These are phyloP conservation scores for Esteya vermicola DNA, from an alignment of 2,329 filamentous ascomycete species.

Conservation along the genomic window DNA sequence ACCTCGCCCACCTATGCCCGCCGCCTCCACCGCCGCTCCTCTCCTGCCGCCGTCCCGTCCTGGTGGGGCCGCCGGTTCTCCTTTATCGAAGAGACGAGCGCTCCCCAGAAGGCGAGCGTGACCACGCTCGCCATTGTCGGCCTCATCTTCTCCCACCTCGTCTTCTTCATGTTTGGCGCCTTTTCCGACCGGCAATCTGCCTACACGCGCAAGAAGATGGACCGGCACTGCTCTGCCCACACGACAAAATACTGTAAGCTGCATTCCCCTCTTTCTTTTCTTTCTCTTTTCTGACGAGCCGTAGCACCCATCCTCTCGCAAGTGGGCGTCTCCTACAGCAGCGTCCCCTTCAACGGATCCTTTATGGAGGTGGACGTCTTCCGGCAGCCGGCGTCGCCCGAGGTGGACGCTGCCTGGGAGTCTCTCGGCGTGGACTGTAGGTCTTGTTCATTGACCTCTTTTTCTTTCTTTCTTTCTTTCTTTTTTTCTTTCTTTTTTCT, in stretches of 20 bases:
- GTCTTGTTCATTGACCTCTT: constrained; percentile 19
- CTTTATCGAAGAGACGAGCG: too few relatives aligned
- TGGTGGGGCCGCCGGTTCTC: background rate
- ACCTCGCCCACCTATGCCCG: too few relatives aligned
- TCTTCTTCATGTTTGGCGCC: constrained; percentile 3
- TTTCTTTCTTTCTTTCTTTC: constrained; percentile 19
- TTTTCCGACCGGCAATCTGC: background rate
- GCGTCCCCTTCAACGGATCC: constrained; percentile 37
- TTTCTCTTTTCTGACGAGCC: background rate
- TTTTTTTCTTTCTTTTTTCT: too few relatives aligned
- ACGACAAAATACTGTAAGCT: constrained; percentile 7
- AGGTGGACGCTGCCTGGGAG: constrained; percentile 43
- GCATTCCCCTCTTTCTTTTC: background rate
- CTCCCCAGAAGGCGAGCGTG: background rate
- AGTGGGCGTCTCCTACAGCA: constrained; percentile 17
- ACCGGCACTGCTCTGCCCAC: constrained; percentile 6
- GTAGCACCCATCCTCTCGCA: constrained; percentile 20
- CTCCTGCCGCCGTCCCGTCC: too few relatives aligned
- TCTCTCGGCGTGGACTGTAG: constrained; percentile 19
- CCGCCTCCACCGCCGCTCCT: too few relatives aligned
- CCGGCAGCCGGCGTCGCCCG: constrained; percentile 30
- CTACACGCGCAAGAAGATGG: background rate
- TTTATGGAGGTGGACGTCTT: constrained; percentile 40
- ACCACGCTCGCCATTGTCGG: background rate
- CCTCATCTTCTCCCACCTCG: background rate